Evolutionary conservation across 768 basidiomycete genomes (phyloP), one percentile per base, ranked within the genome.

Genomic region (Rhizopogon roseolus): DNA sequence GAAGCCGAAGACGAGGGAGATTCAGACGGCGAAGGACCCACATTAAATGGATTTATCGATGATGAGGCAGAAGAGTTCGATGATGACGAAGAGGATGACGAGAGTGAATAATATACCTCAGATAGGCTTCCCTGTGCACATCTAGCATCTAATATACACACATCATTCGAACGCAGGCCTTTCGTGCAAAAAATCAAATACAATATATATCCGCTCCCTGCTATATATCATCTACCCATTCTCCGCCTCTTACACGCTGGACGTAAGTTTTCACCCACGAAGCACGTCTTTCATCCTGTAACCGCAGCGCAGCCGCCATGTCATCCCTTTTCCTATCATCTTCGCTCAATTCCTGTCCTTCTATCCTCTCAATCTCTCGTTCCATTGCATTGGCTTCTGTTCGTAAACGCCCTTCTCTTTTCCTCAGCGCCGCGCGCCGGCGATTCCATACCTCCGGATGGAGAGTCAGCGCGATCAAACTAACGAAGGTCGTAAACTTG

Each of bases 401-500:
- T 57, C 86, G 75, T 36, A 90, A 64, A 41, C 78, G 75, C 7
- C 85, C 82, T 71, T 90, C 88, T 49, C 88, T 70, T 54, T 73
- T 74, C 59, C 81, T 72, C 60, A 90, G 76, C 13, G 76, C 77
- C 19, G 64, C 69, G 46, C 87, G 73, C 61, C 88, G 74, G 55
- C 81, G 78, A 62, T 89, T 83, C 81, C 88, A 89, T 39, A 88
- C 73, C 38, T 86, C 88, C 5, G 88, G 88, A 63, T 89, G 83
- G 36, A 87, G 64, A 14, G 87, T 88, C 32, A 80, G 71, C 28
- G 83, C 36, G 40, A 89, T 69, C 34, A 90, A 68, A 29, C 73
- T 70, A 29, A 81, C 57, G 62, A 90, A 88, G 8, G 80, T 77
- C 41, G 67, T 65, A 22, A 70, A 53, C 61, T 81, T 85, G 62